phyloP scores from a whole-genome alignment of 192 early-diverging fungal species.

The Podila verticillata region DNA sequence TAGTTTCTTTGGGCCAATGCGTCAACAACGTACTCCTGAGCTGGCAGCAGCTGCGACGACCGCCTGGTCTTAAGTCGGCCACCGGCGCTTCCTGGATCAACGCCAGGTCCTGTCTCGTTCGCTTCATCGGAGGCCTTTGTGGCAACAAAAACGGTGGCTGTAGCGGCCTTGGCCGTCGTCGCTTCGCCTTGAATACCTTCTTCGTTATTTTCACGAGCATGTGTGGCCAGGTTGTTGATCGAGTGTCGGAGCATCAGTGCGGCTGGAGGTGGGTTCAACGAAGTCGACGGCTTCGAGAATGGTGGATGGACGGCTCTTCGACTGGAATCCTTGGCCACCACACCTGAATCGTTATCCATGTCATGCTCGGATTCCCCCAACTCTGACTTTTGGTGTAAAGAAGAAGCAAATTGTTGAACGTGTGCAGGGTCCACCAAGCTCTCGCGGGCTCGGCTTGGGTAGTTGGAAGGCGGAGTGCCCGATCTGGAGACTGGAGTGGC shows the following conservation, averaged over 20 bases:
- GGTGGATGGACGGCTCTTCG: background rate
- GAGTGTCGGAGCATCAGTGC: slow-evolving; percentile 1
- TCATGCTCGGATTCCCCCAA: too few relatives aligned
- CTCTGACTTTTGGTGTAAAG: slow-evolving; percentile 1
- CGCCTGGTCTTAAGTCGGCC: slow-evolving; percentile 13
- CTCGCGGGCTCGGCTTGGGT: slow-evolving; percentile 18
- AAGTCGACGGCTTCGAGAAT: background rate
- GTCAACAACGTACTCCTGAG: slow-evolving; percentile 26
- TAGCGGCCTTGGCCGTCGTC: background rate
- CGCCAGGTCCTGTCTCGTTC: background rate
- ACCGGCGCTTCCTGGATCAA: slow-evolving; percentile 8
- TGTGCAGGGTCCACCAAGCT: slow-evolving; percentile 35
- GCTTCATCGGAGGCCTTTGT: background rate
- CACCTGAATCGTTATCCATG: too few relatives aligned
- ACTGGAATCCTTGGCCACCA: too few relatives aligned
- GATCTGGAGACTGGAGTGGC: slow-evolving; percentile 31
- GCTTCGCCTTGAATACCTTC: background rate
- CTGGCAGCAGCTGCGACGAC: slow-evolving; percentile 27
- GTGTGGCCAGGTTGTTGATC: background rate
- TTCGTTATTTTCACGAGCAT: background rate
- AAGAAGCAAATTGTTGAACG: background rate
- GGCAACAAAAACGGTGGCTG: too few relatives aligned
- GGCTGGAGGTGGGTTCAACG: background rate
- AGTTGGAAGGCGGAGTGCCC: slow-evolving; percentile 18
- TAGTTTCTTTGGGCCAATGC: slow-evolving; percentile 17